Conservation (phyloP, 345 rosid species). For the Eucalyptus marginata region DNA sequence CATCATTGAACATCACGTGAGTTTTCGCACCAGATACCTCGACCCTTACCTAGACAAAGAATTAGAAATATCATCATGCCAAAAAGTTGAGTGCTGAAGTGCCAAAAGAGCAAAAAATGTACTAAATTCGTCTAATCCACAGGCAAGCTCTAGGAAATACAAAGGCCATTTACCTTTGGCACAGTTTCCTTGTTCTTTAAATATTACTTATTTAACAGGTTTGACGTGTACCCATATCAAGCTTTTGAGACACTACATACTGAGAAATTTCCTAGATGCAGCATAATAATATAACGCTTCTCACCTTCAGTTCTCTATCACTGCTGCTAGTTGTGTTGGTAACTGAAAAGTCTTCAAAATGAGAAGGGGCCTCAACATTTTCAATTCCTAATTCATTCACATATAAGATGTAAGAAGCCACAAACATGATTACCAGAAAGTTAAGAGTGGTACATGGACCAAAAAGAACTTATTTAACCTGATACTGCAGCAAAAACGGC, state of each 20-base stretch:
- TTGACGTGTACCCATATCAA: neutral
- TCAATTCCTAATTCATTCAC: conserved; percentile 16
- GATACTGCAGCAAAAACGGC: conserved; percentile 28
- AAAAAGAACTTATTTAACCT: conserved; percentile 23
- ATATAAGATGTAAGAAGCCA: neutral
- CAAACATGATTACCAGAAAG: neutral
- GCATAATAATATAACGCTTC: neutral
- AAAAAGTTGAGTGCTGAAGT: neutral
- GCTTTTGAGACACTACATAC: neutral
- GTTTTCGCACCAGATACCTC: conserved; percentile 64
- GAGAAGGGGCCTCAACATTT: conserved; percentile 27
- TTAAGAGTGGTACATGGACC: neutral
- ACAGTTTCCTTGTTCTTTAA: neutral
- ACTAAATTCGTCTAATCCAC: neutral
- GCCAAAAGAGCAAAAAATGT: neutral
- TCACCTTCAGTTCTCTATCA: conserved; percentile 34
- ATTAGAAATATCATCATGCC: neutral
- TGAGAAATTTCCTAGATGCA: neutral
- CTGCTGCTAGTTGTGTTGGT: conserved; percentile 1
- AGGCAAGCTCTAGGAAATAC: neutral
- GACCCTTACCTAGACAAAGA: conserved; percentile 38
- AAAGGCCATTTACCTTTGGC: neutral
- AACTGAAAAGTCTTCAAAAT: conserved; percentile 35
- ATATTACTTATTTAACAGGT: neutral
- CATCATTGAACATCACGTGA: conserved; percentile 40